Conservation (phyloP, 768 basidiomycete genomes). For the Leccinum boreale region DNA sequence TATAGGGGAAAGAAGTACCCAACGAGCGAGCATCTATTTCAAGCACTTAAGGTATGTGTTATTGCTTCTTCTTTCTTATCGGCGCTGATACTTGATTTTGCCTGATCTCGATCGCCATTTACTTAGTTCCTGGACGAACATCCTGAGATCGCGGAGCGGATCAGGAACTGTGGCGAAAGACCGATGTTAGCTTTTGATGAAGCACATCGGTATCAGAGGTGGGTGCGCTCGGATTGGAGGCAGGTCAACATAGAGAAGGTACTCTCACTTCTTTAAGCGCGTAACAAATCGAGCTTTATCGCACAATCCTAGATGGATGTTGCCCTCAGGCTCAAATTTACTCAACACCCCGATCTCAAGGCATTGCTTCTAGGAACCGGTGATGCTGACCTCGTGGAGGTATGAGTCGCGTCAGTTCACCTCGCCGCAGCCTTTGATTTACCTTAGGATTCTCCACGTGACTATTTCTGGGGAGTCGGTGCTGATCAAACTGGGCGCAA, state of each 20-base stretch:
- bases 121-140: conserved; percentile 55
- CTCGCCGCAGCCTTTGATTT: background rate
- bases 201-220: conserved; percentile 60
- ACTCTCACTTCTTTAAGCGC: background rate
- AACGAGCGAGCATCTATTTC: conserved; percentile 76
- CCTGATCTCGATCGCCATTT: background rate
- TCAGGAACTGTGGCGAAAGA: conserved; percentile 58
- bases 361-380: conserved; percentile 61
- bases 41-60: conserved; percentile 59
- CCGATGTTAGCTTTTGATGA: conserved; percentile 66
- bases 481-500: conserved; percentile 64
- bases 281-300: background rate
- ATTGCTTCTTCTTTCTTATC: background rate
- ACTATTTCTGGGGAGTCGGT: conserved; percentile 78
- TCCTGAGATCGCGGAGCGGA: conserved; percentile 65
- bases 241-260: conserved; percentile 67
- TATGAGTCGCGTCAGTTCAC: conserved; percentile 19
- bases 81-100: background rate
- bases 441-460: conserved; percentile 64
- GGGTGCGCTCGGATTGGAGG: conserved; percentile 65
- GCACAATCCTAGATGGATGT: conserved; percentile 56
- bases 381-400: conserved; percentile 68
- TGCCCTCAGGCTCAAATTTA: conserved; percentile 64
- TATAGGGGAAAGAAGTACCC: conserved; percentile 66
- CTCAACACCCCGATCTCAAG: conserved; percentile 60